Base-by-base conservation (phyloP, 1,139 yeast genomes). In the Blastobotrys elegans region DNA sequence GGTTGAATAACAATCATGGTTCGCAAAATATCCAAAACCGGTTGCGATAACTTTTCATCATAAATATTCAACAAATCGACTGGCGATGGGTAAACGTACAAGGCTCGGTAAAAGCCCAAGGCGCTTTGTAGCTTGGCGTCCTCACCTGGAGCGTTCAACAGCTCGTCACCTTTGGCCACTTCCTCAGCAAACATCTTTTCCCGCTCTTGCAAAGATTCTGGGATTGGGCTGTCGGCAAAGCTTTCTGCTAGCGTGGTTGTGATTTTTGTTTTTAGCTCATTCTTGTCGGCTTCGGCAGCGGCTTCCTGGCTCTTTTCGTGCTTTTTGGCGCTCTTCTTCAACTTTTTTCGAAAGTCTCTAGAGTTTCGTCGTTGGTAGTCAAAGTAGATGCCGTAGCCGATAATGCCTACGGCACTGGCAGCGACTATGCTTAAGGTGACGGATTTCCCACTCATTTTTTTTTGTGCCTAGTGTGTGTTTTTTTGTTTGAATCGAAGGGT, bases 81-180 rank as follows among this genome's bases (percentile, higher is more conserved):
- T 50, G 97, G 98, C 68, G 85, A 85, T 53, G 98, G 97, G 68
- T 90, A 92, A 44, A 89, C 90, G 32, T 87, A 79, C 64, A 92
- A 76, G n/a, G 97, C 97, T 69, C 89, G 86, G 77, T 92, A 92
- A 76, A 89, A 92, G 59, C 85, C 79, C 57, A 89, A 73, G 37
- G 97, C 97, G 38, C 96, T 84, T 50, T 82, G 87, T 53, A 83
- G 68, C 50, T 56, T 56, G 47, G 51, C 50, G 43, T 56, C 57
- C 41, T 56, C 56, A 40, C 62, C 65, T 30, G 50, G 50, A 27
- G 53, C 47, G 50, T 53, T 55, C 46, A 58, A 55, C 46, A 63
- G 58, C 51, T 64, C 67, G 50, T 90, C 97, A 64, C 96, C 97
- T 47, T 75, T 66, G 47, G 89, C 84, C 50, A 90, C 90, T 68